phyloP scores from a whole-genome alignment of 176 grass and related monocot species.

The Aegilops bicornis region DNA sequence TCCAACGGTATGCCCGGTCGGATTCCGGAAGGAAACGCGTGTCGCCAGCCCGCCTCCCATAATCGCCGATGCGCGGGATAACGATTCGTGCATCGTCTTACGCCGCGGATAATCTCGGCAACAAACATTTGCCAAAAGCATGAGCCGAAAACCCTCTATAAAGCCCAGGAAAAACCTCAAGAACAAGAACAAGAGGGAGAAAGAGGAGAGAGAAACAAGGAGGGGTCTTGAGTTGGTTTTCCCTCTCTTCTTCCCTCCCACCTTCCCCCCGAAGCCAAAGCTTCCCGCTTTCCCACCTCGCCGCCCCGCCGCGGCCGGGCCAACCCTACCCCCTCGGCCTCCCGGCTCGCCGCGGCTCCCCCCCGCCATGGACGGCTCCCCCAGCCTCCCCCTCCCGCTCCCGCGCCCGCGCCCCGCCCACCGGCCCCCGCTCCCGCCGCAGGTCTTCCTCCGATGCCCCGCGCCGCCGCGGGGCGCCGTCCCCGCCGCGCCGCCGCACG shows the following conservation, averaged over 20 bases:
- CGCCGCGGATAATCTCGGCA: no score
- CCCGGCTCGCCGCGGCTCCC: neutral
- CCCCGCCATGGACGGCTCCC: constrained; percentile 47
- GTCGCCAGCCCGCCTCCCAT: neutral
- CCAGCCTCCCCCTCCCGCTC: constrained; percentile 33
- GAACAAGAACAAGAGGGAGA: neutral
- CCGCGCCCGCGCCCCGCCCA: neutral
- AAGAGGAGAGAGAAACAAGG: neutral
- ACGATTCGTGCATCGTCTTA: no score
- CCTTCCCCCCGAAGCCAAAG: constrained; percentile 1
- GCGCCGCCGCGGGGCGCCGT: neutral
- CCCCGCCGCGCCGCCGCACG: constrained; percentile 14
- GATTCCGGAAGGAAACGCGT: no score
- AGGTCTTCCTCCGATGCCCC: constrained; percentile 47
- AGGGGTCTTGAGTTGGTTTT: constrained; percentile 45
- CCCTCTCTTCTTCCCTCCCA: constrained; percentile 23
- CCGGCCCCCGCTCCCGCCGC: neutral
- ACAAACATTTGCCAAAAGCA: neutral
- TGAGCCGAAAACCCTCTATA: neutral
- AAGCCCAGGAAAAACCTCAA: neutral
- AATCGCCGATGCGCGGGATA: accelerated
- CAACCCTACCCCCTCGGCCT: neutral
- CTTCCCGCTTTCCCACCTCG: neutral
- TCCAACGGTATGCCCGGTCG: neutral
- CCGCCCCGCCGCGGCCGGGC: no score